Evolutionary conservation across 805 yeast genomes (phyloP), one percentile per base, ranked within the genome.

Genomic region (Sungouiozyma intestinalis): DNA sequence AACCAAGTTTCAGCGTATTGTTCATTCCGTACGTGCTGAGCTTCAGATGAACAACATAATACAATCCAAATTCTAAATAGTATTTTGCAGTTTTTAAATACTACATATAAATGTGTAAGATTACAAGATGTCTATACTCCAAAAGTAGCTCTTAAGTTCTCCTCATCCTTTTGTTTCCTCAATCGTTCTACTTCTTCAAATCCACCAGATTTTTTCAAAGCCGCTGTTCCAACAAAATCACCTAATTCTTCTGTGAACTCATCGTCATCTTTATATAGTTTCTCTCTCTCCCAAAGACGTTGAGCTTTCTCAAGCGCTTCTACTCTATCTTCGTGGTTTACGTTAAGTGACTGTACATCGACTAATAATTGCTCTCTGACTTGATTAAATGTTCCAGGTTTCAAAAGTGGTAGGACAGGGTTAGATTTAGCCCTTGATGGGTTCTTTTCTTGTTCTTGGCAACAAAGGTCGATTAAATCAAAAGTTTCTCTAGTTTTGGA

Each of bases 281-380:
- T 72, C 55, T 85, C 94, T 49, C 72, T 77, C 52, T 77, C 77
- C 54, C 97, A 72, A 19, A 86, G 55, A 54, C 78, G 78, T 53
- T 90, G 97, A 0, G 97, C 95, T 45, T 76, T 79, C 51, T 77
- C 82, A 31, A 92, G 83, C 0, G 99, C 99, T 50, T 84, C 94
- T 1, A 86, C 68, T 40, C 99, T 71, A 33, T 77, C 68, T 34
- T 85, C 85, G 57, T 87, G 96, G 54, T 92, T 79, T 1, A 97
- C 97, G 41, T 69, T 73, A 40, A 92, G 62, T 0, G 85, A 81
- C 16, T 72, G 74, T 2, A 92, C 96, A 51, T 88, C 95, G 9
- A 72, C 67, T 50, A 92, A 62, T 19, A 92, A 74, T 2, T 94
- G 94, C 53, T 84, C 88, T 50, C 85, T 74, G 16, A 81, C 63